Conservation (phyloP, 306 rosid species). For the Argentina anserina region DNA sequence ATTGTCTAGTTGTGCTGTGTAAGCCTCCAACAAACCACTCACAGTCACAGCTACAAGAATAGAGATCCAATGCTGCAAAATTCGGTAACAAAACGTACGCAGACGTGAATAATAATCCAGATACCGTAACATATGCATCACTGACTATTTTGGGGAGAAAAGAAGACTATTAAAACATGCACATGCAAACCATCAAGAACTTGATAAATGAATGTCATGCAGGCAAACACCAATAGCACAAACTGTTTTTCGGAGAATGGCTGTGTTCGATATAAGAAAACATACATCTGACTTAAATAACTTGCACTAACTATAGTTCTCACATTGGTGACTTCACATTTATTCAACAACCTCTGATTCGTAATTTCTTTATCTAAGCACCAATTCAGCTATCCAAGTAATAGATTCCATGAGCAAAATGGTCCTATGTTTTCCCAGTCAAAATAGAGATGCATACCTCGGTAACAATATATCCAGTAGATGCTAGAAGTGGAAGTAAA, state of each 20-base stretch:
- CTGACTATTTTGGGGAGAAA: background rate
- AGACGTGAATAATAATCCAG: background rate
- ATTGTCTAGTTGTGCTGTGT: slow-evolving; percentile 93
- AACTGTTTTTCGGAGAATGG: background rate
- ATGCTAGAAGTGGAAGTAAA: slow-evolving; percentile 83
- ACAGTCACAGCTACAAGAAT: slow-evolving; percentile 73
- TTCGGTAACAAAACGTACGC: slow-evolving; percentile 18
- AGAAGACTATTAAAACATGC: background rate
- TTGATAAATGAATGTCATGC: background rate
- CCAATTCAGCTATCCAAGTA: background rate
- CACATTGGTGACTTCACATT: background rate
- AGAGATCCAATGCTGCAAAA: slow-evolving; percentile 85
- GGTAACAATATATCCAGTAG: slow-evolving; percentile 80
- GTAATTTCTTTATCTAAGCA: background rate
- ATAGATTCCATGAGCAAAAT: background rate
- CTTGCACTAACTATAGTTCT: background rate
- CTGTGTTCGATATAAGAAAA: background rate
- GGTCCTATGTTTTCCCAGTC: background rate
- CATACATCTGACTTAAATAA: background rate
- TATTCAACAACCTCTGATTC: background rate
- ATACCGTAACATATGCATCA: background rate
- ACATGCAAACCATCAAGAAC: background rate
- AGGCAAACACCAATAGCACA: background rate
- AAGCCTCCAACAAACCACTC: slow-evolving; percentile 95
- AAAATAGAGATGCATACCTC: slow-evolving; percentile 51